phyloP scores from a whole-genome alignment of 1,284 basidiomycete genomes.

The Rhodotorula sp. region DNA sequence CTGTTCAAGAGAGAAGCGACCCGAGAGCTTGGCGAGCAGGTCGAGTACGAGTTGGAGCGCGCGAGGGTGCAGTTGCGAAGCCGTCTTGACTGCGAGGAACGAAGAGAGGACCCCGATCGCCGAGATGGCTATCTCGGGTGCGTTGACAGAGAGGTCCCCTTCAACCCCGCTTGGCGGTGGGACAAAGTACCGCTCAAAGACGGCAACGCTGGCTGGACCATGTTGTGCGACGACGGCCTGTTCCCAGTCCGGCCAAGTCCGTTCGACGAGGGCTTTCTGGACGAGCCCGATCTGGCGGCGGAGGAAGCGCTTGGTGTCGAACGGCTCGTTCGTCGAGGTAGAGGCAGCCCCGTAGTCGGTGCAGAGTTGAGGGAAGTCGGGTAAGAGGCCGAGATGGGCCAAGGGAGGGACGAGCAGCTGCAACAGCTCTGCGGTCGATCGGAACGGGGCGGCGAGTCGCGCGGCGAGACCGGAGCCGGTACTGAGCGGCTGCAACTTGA shows the following conservation, averaged over 20 bases:
- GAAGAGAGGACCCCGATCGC: conserved; percentile 30
- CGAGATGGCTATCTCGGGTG: conserved; percentile 19
- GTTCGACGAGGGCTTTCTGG: conserved; percentile 64
- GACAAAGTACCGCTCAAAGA: conserved; percentile 52
- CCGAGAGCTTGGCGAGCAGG: conserved; percentile 65
- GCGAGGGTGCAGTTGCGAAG: conserved; percentile 34
- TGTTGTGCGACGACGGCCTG: conserved; percentile 57
- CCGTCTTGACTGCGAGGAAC: conserved; percentile 51
- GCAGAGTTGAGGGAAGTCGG: conserved; percentile 42
- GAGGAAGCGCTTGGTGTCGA: conserved; percentile 47
- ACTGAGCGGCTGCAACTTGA: background rate
- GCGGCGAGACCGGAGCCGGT: background rate
- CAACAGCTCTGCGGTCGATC: conserved; percentile 58
- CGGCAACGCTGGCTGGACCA: conserved; percentile 56
- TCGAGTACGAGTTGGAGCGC: conserved; percentile 44
- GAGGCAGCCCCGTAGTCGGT: conserved; percentile 49
- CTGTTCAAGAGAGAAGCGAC: conserved; percentile 56
- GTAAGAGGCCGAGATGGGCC: conserved; percentile 59
- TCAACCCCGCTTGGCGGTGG: conserved; percentile 24
- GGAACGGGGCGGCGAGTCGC: conserved; percentile 51
- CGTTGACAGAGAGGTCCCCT: background rate
- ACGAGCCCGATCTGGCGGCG: conserved; percentile 52
- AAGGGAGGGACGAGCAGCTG: conserved; percentile 62
- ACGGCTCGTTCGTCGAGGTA: conserved; percentile 48
- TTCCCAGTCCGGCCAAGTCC: conserved; percentile 69